Evolutionary conservation across 192 early-diverging fungal genomes (phyloP), one percentile per base, ranked within the genome.

Genomic region (Spizellomyces sp.): DNA sequence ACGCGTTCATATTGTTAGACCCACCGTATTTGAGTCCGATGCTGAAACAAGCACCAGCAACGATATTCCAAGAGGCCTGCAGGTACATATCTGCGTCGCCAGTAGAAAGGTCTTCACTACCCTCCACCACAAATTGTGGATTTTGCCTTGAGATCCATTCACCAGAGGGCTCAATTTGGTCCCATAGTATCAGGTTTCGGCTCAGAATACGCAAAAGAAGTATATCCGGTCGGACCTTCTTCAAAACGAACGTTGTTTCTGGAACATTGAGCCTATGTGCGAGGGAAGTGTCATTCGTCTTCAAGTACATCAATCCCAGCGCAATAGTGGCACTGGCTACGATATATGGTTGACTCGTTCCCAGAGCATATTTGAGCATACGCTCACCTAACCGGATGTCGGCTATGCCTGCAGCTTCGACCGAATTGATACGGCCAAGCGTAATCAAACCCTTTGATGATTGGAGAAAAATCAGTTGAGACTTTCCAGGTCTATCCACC

Each of bases 291-390:
- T 94, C 89, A 74, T 91, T 87, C 15, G 94, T 91, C 48, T 91
- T 93, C 46, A 98, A 79, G 68, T 89, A 96, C 73, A 91, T 89
- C 19, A 98, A 79, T 0, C 89, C 94, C 15, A 98, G 75, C 0
- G 96, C 96, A 27, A 95, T 86, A 8, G 88, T 87, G 0, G 92
- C 87, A n/a, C 90, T 88, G 12, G 81, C 75, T 1, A 86, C 84
- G 6, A 85, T 59, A 46, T 86, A 85, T 15, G 86, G 58, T n/a
- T 83, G 82, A 46, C 41, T 54, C 9, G 75, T 47, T 12, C 64
- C 59, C 17, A 52, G 14, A 3, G 69, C 64, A 15, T 36, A 48
- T 36, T 64, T n/a, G 19, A 74, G 70, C 17, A 67, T 9, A 45
- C n/a, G 19, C 19, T 58, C 22, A 6, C 19, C 61, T 9, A 74